Base-by-base conservation (phyloP, 1,139 yeast species). In the Yamadazyma membranifaciens region DNA sequence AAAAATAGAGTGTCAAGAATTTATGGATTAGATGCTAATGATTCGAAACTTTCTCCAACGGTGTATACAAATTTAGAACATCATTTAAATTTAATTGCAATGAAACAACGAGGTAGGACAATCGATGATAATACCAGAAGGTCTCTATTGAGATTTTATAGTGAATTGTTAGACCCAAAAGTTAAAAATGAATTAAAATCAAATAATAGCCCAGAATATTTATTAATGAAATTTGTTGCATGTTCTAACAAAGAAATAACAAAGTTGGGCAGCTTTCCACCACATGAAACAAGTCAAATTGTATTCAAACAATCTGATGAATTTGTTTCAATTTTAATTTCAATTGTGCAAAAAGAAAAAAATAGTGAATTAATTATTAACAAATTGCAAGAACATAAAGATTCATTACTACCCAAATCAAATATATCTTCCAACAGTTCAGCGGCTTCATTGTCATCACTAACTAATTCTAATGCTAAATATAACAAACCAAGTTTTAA, bases 201-300 rank as follows among this genome's bases (percentile, higher is more conserved):
- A 16, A 67, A 73, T 42, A 66, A 68, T 31, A 71, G 77, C 29
- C 78, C 81, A 1, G 91, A 83, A 48, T 84, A 80, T 43, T 63
- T 86, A 39, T 75, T 86, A 7, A 76, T 83, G 67, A 70, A 75
- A 56, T 87, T 85, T 56, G 77, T 83, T 15, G 73, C 82, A 17
- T 72, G 78, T 44, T 81, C 87, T 7, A 79, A 80, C 42, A 82
- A 79, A 49, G 91, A 83, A 56, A 57, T 84, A 30, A 70, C 68
- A 38, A 80, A 81, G 47, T 49, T 78, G 31, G 76, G 77, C 1
- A 56, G 60, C 32, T 50, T 59, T n/a, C 69, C 69, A 4, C 63
- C 58, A 2, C 55, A 63, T 11, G 75, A 78, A 33, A 61, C 71
- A 28, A 73, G 76, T 44, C 57, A 64, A 2, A 63, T 68, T 25